These are phyloP conservation scores for Picochlorum sp. DNA, from an alignment of 139 green algal species.

Conservation along the genomic window DNA sequence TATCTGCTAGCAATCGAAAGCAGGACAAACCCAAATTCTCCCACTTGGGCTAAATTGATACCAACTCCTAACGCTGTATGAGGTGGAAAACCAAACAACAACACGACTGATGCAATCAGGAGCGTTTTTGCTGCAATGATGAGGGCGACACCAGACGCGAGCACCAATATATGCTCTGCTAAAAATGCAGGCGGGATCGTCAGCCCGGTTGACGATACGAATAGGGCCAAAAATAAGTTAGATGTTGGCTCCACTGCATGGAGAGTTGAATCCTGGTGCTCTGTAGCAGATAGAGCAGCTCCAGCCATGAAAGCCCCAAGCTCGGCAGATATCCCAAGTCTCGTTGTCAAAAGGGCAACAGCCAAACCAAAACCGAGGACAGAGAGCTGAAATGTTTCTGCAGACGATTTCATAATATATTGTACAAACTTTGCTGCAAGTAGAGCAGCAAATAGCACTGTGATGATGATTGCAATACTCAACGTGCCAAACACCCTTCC, in stretches of 20 bases:
- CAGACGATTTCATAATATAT: constrained; percentile 27
- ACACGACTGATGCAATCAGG: constrained; percentile 74
- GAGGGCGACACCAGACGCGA: constrained; percentile 51
- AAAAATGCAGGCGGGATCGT: constrained; percentile 78
- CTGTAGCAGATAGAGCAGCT: constrained; percentile 57
- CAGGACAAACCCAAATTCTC: constrained; percentile 96
- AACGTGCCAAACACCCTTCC: constrained; percentile 29
- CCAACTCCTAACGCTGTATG: constrained; percentile 61
- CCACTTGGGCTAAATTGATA: constrained; percentile 74
- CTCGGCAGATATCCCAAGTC: constrained; percentile 70
- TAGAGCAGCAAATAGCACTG: constrained; percentile 34
- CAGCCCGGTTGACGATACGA: constrained; percentile 88
- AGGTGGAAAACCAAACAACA: constrained; percentile 52
- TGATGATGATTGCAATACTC: constrained; percentile 47
- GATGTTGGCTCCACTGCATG: constrained; percentile 27
- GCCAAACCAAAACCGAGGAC: constrained; percentile 72
- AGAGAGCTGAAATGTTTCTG: constrained; percentile 76
- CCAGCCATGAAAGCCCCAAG: constrained; percentile 89
- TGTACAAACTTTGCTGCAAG: constrained; percentile 54
- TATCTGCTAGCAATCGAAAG: constrained; percentile 70
- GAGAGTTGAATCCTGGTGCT: constrained; percentile 50
- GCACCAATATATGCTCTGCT: constrained; percentile 65
- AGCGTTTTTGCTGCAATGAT: constrained; percentile 71
- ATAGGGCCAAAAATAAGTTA: constrained; percentile 84
- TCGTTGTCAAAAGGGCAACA: constrained; percentile 44